Evolutionary conservation across 2,329 filamentous ascomycete species (phyloP).

Genomic region (Dactylellina parvicollis): DNA sequence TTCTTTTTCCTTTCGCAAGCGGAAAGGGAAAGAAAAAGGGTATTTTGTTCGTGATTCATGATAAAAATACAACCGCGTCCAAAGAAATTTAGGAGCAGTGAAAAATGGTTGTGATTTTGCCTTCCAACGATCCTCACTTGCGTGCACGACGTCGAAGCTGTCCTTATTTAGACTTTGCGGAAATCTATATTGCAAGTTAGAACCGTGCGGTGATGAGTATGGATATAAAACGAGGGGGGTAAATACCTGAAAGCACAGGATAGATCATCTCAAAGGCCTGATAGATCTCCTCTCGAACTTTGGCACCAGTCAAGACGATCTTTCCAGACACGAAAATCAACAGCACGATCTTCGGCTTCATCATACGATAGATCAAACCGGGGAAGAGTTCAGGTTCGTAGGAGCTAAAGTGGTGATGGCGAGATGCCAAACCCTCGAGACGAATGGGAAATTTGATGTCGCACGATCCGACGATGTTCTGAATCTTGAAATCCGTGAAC

Average conservation of each 20-base stretch:
- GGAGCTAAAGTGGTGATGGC: constrained; percentile 99
- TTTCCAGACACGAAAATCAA: constrained; percentile 98
- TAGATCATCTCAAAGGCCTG: constrained; percentile 98
- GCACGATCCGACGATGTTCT: constrained; percentile 98
- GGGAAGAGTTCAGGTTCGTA: constrained; percentile 99
- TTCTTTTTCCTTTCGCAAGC: constrained; percentile 9
- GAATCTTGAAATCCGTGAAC: constrained; percentile 99
- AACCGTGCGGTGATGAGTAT: constrained; percentile 44
- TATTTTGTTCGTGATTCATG: constrained; percentile 52
- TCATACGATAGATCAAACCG: constrained; percentile 99
- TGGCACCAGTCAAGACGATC: constrained; percentile 96
- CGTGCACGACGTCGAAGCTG: constrained; percentile 22
- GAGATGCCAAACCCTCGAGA: constrained; percentile 90
- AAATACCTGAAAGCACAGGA: constrained; percentile 84
- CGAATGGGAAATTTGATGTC: constrained; percentile 99
- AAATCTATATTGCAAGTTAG: constrained; percentile 65
- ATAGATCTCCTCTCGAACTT: constrained; percentile 98
- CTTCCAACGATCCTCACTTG: constrained; percentile 31
- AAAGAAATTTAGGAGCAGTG: constrained; percentile 23
- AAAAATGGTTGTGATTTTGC: constrained; percentile 28
- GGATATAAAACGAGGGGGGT: constrained; percentile 57
- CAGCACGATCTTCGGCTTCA: constrained; percentile 98
- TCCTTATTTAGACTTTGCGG: constrained; percentile 68
- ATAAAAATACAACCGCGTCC: constrained; percentile 53
- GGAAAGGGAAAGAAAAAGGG: constrained; percentile 23